Base-by-base conservation (phyloP, 352 stramenopile species). In the Pythium plurisporium region DNA sequence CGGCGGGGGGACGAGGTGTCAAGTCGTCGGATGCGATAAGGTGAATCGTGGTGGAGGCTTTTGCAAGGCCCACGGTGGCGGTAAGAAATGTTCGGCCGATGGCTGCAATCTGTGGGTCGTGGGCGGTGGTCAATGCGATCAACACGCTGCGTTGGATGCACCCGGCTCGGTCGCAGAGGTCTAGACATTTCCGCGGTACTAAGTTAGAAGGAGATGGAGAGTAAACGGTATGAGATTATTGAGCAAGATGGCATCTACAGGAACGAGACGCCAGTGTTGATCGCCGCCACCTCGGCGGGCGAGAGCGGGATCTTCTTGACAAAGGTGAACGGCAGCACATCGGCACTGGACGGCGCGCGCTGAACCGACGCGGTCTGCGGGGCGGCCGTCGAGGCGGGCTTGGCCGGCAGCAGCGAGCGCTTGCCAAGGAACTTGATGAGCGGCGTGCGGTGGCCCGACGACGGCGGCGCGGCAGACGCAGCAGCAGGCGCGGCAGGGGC, bases 261-360 rank as follows among this genome's bases (percentile, higher is more conserved):
- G 64, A 87, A 89, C 38, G 79, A 71, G 43, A 90, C 54, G 52
- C 80, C 83, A 44, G 69, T 87, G 72, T 94, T 94, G 74, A 94
- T 94, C 40, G 83, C 81, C 27, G 78, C 70, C 38, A 91, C 69
- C 59, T 94, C 81, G 26, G 69, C 65, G 12, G 67, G 66, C 37
- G 78, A 84, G 41, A 94, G 63, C 51, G 81, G 74, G 58, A 89
- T 59, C 53, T 79, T 79, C 64, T 89, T 91, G 15, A 68, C 52
- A 59, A 76, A 73, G 43, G 60, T 68, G 62, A 91, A 91, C 34
- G 75, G 70, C 52, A 93, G 64, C 26, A 93, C 83, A 37, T 77
- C 58, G 3, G 70, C 68, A 30, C 79, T 86, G 12, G 80, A 89
- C 12, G 81, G 71, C 38, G 60, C 19, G 67, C 62, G 6, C 58